Evolutionary conservation across 1,284 basidiomycete genomes (phyloP), one percentile per base, ranked within the genome.

Genomic region (Ustilago shanxiensis): DNA sequence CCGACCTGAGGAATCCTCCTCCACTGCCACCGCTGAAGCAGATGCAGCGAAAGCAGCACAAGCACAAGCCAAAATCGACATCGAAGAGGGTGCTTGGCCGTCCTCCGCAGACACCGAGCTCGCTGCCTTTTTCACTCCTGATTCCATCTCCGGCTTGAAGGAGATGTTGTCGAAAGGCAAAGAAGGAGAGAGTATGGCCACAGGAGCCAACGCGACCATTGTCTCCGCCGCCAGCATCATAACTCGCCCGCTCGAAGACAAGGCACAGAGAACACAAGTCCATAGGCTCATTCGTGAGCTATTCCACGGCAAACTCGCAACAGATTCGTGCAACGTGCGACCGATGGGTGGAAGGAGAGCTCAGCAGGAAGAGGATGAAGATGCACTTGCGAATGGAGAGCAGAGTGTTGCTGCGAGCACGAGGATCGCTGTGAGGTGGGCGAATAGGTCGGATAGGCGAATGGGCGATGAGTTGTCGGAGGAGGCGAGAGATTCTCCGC

Each of bases 251-350:
- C 94, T 99, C 49, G 86, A 89, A 26, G 92, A 91, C 24, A 98
- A 98, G 87, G 89, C 90, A 29, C 90, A 90, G 10, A 90, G 96
- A 29, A 94, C 93, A 2, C 90, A 90, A 6, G 89, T 97, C 63
- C 96, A 99, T 86, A 90, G 93, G 85, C 87, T 89, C 13, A 88
- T 99, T 44, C 91, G 97, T 53, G 91, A 92, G 68, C 86, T 94
- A 4, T 97, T 98, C 83, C 88, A 87, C 1, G 93, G 94, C 22
- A 92, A 92, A 75, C 89, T 98, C 45, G 92, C 95, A 51, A 94
- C 91, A 22, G 92, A 94, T 85, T 72, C 78, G 6, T 58, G 61
- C 8, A 87, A 66, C 89, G 87, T 69, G 13, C 20, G 75, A 56
- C 51, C 70, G 22, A 44, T 44, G 33, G 57, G 58, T 31, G 66